Evolutionary conservation across 192 early-diverging fungal genomes (phyloP).

Genomic region (Gryganskiella cystojenkinii): DNA sequence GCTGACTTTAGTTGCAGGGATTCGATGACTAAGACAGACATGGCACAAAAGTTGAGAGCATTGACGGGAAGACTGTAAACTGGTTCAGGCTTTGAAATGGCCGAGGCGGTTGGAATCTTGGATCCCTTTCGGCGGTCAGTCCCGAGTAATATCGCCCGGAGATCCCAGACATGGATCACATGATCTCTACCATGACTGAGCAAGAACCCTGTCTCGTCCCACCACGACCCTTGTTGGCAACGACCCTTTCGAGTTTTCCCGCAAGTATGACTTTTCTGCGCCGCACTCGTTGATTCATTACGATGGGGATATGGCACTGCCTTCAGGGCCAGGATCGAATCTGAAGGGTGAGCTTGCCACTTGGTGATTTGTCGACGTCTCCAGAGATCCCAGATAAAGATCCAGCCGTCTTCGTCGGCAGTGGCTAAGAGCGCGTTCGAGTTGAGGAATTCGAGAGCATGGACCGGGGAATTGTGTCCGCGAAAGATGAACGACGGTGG

Average conservation of each 20-base stretch:
- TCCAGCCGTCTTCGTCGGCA: conserved; percentile 48
- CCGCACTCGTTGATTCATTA: conserved; percentile 1
- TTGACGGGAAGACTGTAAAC: conserved; percentile 47
- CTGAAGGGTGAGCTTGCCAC: conserved; percentile 37
- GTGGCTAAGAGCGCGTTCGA: conserved; percentile 46
- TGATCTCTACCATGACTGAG: conserved; percentile 56
- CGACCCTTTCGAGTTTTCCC: conserved; percentile 3
- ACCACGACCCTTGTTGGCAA: not conserved
- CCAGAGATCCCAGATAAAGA: conserved; percentile 48
- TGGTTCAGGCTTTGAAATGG: conserved; percentile 8
- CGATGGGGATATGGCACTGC: conserved; percentile 7
- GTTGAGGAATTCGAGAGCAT: conserved; percentile 46
- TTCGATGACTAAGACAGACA: conserved; percentile 33
- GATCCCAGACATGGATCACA: conserved; percentile 52
- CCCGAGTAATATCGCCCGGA: conserved; percentile 22
- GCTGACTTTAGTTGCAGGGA: not conserved
- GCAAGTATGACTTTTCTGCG: conserved; percentile 13
- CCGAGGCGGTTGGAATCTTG: not conserved
- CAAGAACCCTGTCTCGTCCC: not conserved
- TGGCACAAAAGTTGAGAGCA: conserved; percentile 54
- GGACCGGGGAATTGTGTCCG: conserved; percentile 49
- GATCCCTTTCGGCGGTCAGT: conserved; percentile 6
- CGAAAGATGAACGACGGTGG: conserved; percentile 55
- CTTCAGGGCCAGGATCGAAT: conserved; percentile 23
- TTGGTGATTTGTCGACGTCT: conserved; percentile 37